These are phyloP conservation scores for Kodamaea plutei DNA, from an alignment of 1,139 yeast species.

Conservation along the genomic window DNA sequence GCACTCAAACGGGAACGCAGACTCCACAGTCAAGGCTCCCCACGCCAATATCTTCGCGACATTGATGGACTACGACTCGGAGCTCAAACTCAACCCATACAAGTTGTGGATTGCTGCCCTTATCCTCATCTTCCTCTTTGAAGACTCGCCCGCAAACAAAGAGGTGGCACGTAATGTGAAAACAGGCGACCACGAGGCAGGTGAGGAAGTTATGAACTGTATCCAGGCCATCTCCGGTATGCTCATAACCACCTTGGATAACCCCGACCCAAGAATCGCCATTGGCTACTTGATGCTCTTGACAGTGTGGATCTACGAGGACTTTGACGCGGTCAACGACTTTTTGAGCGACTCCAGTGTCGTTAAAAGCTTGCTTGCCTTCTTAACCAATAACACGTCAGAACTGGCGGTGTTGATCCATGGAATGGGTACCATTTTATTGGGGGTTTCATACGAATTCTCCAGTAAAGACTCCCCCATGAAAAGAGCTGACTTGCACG, in stretches of 20 bases:
- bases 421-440: conserved; percentile 67
- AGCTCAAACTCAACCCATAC: conserved; percentile 76
- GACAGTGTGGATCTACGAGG: conserved; percentile 76
- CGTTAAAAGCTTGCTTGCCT: conserved; percentile 64
- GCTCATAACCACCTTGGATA: conserved; percentile 59
- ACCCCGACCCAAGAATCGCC: conserved; percentile 70
- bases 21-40: conserved; percentile 18
- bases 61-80: conserved; percentile 75
- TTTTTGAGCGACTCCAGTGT: conserved; percentile 66
- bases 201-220: conserved; percentile 72
- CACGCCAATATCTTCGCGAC: conserved; percentile 59
- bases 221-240: conserved; percentile 81
- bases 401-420: conserved; percentile 61
- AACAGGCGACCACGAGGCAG: conserved; percentile 63
- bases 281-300: conserved; percentile 77
- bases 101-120: conserved; percentile 81
- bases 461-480: conserved; percentile 70
- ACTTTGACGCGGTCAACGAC: conserved; percentile 69
- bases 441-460: conserved; percentile 83
- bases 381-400: conserved; percentile 57
- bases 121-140: conserved; percentile 59
- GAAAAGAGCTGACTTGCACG: conserved; percentile 58
- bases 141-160: conserved; percentile 51
- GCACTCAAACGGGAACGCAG: conserved; percentile 1
- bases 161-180: conserved; percentile 50